These are phyloP conservation scores for Pterocarpus santalinus DNA, from an alignment of 306 rosid genomes.

Conservation along the genomic window DNA sequence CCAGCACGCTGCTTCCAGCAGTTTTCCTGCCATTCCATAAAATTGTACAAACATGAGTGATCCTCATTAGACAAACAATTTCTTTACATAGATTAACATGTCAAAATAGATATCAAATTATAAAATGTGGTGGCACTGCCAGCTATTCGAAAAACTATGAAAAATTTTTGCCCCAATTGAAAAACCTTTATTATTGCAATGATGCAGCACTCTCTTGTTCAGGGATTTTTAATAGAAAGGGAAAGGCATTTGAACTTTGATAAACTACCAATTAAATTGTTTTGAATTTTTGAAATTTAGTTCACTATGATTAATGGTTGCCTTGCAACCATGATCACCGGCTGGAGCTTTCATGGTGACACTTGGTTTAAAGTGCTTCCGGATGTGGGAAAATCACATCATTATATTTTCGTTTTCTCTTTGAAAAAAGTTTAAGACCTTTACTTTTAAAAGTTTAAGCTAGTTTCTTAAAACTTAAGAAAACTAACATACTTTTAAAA, in stretches of 20 bases:
- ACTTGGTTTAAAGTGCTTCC: constrained; percentile 9
- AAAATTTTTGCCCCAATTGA: no score
- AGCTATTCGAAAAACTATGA: no score
- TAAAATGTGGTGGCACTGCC: no score
- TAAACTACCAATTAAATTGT: background rate
- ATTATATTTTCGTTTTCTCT: background rate
- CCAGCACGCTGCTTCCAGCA: constrained; percentile 82
- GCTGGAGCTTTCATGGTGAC: constrained; percentile 1
- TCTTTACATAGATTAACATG: constrained; percentile 20
- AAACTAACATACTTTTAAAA: constrained; percentile 2
- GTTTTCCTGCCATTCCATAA: constrained; percentile 72
- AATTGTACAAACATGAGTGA: constrained; percentile 3
- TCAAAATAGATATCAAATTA: background rate
- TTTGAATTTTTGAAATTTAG: background rate
- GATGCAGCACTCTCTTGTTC: constrained; percentile 4
- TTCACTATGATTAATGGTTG: background rate
- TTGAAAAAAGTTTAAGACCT: constrained; percentile 7
- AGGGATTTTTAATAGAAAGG: background rate
- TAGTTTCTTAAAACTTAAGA: constrained; percentile 45
- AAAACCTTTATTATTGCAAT: background rate
- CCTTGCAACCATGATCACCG: constrained; percentile 37
- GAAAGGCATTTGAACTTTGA: background rate
- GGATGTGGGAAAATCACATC: background rate
- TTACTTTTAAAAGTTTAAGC: constrained; percentile 24
- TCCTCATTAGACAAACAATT: background rate